Conservation (phyloP, 75 land plant genomes). For the Gnetum montanum region DNA sequence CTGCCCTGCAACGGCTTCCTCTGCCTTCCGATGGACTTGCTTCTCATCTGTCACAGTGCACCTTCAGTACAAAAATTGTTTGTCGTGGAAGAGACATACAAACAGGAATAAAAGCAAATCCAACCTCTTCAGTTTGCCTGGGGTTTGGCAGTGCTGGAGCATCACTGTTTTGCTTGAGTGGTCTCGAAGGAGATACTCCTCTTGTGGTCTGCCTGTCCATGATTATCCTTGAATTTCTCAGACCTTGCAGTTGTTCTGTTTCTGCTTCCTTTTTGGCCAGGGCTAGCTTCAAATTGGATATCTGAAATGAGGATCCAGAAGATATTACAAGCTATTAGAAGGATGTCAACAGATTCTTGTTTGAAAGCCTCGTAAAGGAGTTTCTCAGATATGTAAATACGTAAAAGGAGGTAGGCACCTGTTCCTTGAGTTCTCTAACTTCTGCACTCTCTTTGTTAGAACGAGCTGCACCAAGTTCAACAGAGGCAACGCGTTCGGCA, state of each 20-base stretch:
- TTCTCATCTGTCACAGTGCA: conserved; percentile 20
- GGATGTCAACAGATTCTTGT: too few relatives aligned
- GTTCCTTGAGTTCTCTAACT: conserved; percentile 54
- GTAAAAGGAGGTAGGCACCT: conserved; percentile 36
- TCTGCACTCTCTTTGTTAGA: conserved; percentile 57
- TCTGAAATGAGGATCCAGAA: conserved; percentile 13
- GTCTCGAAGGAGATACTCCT: conserved; percentile 21
- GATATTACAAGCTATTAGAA: too few relatives aligned
- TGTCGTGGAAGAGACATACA: too few relatives aligned
- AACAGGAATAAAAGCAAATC: too few relatives aligned
- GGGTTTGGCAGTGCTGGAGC: conserved; percentile 11
- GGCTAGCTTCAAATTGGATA: conserved; percentile 30
- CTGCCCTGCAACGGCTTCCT: conserved; percentile 22
- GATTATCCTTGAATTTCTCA: background rate
- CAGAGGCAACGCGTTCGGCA: conserved; percentile 60
- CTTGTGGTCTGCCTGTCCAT: conserved; percentile 11
- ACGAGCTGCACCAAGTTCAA: conserved; percentile 66
- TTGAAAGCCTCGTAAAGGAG: too few relatives aligned
- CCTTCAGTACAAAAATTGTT: background rate
- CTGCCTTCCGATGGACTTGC: conserved; percentile 37
- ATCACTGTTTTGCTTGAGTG: conserved; percentile 9
- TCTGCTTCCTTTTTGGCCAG: conserved; percentile 45
- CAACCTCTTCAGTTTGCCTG: conserved; percentile 17
- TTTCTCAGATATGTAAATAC: too few relatives aligned
- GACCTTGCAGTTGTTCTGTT: conserved; percentile 21